Conservation (phyloP, 352 stramenopile species). For the Globisporangium takayamanum region DNA sequence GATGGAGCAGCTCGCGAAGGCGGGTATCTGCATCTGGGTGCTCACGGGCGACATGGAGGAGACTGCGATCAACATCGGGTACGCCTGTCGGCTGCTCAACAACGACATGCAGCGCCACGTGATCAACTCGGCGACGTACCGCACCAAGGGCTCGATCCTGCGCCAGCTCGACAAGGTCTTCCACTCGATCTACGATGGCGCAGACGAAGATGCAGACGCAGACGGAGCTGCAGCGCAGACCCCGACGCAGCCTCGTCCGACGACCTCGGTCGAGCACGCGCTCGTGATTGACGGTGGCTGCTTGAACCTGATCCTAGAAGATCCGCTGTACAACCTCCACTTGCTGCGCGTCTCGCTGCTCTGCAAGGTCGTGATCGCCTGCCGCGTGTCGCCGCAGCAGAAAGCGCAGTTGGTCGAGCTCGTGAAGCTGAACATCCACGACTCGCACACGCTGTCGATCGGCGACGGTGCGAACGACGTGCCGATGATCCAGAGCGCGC, state of each 20-base stretch:
- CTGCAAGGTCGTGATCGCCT: slow-evolving; percentile 96
- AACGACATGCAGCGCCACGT: slow-evolving; percentile 93
- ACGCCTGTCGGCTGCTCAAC: slow-evolving; percentile 80
- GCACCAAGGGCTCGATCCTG: slow-evolving; percentile 58
- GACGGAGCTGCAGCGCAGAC: slow-evolving; percentile 7
- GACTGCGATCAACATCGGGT: slow-evolving; percentile 87
- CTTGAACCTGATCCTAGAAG: slow-evolving; percentile 74
- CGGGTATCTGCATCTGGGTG: slow-evolving; percentile 85
- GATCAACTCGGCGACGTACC: slow-evolving; percentile 64
- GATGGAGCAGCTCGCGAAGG: slow-evolving; percentile 67
- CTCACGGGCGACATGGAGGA: slow-evolving; percentile 88
- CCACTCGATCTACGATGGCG: slow-evolving; percentile 45
- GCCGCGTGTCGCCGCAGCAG: slow-evolving; percentile 96
- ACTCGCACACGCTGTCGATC: slow-evolving; percentile 86
- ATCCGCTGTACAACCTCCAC: slow-evolving; percentile 67
- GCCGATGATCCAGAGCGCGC: slow-evolving; percentile 87
- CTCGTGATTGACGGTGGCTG: slow-evolving; percentile 94
- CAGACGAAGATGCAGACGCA: not conserved
- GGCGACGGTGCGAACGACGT: slow-evolving; percentile 90
- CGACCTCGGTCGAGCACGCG: slow-evolving; percentile 49
- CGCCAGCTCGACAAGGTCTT: slow-evolving; percentile 77
- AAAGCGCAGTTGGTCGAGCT: slow-evolving; percentile 97
- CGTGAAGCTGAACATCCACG: slow-evolving; percentile 82
- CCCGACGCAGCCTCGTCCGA: slow-evolving; percentile 23
- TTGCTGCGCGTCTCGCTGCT: slow-evolving; percentile 78